phyloP scores from a whole-genome alignment of 2,329 filamentous ascomycete species.

The Aspergillus novofumigatus region DNA sequence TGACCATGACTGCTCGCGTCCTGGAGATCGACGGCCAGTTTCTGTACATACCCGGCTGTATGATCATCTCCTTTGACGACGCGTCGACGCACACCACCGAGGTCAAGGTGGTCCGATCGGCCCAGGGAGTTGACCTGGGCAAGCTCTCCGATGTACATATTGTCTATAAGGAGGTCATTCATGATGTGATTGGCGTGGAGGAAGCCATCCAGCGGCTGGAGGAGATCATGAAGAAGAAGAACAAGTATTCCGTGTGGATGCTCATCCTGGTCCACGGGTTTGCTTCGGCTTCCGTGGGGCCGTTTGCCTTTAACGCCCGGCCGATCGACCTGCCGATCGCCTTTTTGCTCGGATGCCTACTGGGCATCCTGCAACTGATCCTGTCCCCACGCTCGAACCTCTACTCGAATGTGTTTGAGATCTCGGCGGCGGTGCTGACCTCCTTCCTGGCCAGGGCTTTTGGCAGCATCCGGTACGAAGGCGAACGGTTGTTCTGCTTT shows the following conservation, averaged over 20 bases:
- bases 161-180: constrained; percentile 48
- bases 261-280: constrained; percentile 68
- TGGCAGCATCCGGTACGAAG: constrained; percentile 58
- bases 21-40: constrained; percentile 89
- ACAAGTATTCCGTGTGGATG: constrained; percentile 53
- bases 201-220: constrained; percentile 44
- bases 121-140: constrained; percentile 44
- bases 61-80: constrained; percentile 86
- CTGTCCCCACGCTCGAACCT: constrained; percentile 71
- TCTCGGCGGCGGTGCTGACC: constrained; percentile 61
- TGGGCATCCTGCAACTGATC: constrained; percentile 72
- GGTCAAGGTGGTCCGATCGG: constrained; percentile 43
- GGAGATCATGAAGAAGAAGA: constrained; percentile 55
- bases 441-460: constrained; percentile 67
- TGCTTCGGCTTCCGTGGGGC: constrained; percentile 62
- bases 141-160: constrained; percentile 44
- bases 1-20: constrained; percentile 83
- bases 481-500: constrained; percentile 61
- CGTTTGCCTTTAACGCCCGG: constrained; percentile 75
- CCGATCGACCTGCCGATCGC: constrained; percentile 75
- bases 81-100: constrained; percentile 46
- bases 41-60: constrained; percentile 85
- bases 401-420: constrained; percentile 62
- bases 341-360: constrained; percentile 70
- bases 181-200: constrained; percentile 46